phyloP scores from a whole-genome alignment of 2,329 filamentous ascomycete genomes.

The Aschersonia sp. region DNA sequence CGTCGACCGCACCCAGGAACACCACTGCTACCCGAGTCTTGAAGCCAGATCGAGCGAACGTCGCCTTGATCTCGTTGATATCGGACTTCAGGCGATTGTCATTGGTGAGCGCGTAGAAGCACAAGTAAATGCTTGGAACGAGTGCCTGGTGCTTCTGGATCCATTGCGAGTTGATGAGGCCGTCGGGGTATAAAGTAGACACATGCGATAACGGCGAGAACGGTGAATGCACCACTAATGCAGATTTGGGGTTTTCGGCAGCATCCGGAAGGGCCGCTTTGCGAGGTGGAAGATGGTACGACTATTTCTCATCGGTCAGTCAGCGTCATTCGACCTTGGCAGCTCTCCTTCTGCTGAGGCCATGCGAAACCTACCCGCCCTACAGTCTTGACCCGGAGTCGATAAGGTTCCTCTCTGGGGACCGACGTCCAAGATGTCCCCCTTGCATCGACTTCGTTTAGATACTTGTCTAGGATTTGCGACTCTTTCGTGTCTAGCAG shows the following conservation, averaged over 20 bases:
- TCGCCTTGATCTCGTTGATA: conserved; percentile 61
- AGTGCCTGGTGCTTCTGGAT: conserved; percentile 76
- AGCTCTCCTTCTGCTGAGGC: background rate
- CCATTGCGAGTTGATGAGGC: conserved; percentile 70
- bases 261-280: conserved; percentile 38
- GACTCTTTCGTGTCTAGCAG: conserved; percentile 50
- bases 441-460: conserved; percentile 50
- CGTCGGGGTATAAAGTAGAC: conserved; percentile 79
- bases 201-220: conserved; percentile 78
- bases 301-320: conserved; percentile 19
- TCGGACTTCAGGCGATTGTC: conserved; percentile 83
- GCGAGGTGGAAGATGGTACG: conserved; percentile 41
- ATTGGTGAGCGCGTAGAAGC: conserved; percentile 65
- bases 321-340: conserved; percentile 7
- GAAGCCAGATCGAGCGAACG: conserved; percentile 55
- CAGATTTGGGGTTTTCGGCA: conserved; percentile 29
- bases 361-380: conserved; percentile 53
- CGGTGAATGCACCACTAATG: conserved; percentile 66
- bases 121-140: conserved; percentile 66
- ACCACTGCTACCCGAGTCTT: conserved; percentile 66
- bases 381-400: conserved; percentile 57
- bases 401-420: conserved; percentile 33
- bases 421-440: conserved; percentile 51
- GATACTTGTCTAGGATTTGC: conserved; percentile 47
- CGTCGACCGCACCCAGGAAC: conserved; percentile 16